phyloP scores from a whole-genome alignment of 2,329 filamentous ascomycete species.

The Malbranchea zuffiana region DNA sequence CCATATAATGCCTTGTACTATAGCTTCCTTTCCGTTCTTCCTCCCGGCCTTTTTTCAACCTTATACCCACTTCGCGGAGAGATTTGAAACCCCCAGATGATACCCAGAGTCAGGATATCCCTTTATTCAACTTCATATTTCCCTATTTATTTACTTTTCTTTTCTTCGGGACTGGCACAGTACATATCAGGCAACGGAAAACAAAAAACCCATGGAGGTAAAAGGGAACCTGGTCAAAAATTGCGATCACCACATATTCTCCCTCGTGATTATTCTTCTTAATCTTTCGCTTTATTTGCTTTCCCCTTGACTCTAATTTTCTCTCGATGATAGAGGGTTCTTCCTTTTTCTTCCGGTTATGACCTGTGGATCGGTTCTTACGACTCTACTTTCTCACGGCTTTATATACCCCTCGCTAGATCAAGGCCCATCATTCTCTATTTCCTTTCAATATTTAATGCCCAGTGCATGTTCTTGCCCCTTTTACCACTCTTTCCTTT shows the following conservation, averaged over 20 bases:
- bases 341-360: conserved; percentile 7
- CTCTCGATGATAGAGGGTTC: conserved; percentile 12
- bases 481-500: conserved; percentile 1
- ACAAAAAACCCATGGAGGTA: conserved; percentile 5
- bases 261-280: background rate
- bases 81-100: conserved; percentile 7
- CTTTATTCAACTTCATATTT: conserved; percentile 5
- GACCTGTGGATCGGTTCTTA: conserved; percentile 4
- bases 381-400: conserved; percentile 3
- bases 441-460: no score
- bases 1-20: conserved; percentile 10
- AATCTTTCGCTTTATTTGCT: conserved; percentile 5
- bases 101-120: conserved; percentile 11
- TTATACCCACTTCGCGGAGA: conserved; percentile 6
- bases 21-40: conserved; percentile 9
- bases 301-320: conserved; percentile 3
- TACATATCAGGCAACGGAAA: background rate
- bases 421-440: conserved; percentile 10
- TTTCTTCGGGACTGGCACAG: conserved; percentile 1
- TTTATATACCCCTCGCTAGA: conserved; percentile 15
- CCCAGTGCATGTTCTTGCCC: no score
- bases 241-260: conserved; percentile 1
- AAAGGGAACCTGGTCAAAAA: no score
- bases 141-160: conserved; percentile 3
- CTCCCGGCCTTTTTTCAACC: conserved; percentile 1